Percentiles rank a stretch among this genome's conserved stretches.
phyloP scores from a whole-genome alignment of 768 basidiomycete genomes.

The Rubroboletus satanas region DNA sequence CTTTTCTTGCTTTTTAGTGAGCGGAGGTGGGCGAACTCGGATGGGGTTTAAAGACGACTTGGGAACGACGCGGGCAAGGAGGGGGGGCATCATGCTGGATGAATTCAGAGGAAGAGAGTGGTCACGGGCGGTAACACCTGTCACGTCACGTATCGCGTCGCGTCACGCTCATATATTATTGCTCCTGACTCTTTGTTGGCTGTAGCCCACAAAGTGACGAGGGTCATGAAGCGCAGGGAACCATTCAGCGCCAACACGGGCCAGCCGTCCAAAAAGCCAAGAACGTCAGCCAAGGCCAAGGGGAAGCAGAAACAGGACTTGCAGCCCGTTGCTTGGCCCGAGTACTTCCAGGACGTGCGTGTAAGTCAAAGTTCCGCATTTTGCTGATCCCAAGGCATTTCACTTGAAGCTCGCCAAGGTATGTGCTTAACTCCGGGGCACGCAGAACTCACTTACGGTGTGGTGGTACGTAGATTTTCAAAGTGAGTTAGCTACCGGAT shows the following conservation, averaged over 20 bases:
- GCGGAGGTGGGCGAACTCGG: slow-evolving; percentile 29
- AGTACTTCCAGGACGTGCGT: slow-evolving; percentile 54
- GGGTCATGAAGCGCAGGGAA: slow-evolving; percentile 15
- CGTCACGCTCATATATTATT: slow-evolving; percentile 5
- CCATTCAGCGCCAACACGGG: not conserved
- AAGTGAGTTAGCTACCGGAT: slow-evolving; percentile 27
- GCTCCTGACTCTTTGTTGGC: not conserved
- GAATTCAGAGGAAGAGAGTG: not conserved
- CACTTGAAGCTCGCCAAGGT: slow-evolving; percentile 58
- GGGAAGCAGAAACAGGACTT: slow-evolving; percentile 16
- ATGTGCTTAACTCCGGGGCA: not conserved
- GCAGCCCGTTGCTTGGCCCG: slow-evolving; percentile 45
- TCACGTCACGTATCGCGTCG: slow-evolving; percentile 26
- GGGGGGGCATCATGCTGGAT: slow-evolving; percentile 8
- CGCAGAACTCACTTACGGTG: not conserved
- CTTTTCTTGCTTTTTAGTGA: slow-evolving; percentile 30
- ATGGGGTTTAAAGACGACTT: slow-evolving; percentile 26
- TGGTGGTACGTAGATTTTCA: slow-evolving; percentile 36
- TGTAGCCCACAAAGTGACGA: not conserved
- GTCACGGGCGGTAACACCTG: not conserved
- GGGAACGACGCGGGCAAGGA: slow-evolving; percentile 37
- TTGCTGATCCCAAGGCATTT: not conserved
- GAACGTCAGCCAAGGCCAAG: slow-evolving; percentile 11
- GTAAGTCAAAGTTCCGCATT: not conserved
- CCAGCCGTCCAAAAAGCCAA: slow-evolving; percentile 14